Evolutionary conservation across 164 flowering plant species (phyloP), one percentile per base, ranked within the genome.

Genomic region (Vitis vinifera): DNA sequence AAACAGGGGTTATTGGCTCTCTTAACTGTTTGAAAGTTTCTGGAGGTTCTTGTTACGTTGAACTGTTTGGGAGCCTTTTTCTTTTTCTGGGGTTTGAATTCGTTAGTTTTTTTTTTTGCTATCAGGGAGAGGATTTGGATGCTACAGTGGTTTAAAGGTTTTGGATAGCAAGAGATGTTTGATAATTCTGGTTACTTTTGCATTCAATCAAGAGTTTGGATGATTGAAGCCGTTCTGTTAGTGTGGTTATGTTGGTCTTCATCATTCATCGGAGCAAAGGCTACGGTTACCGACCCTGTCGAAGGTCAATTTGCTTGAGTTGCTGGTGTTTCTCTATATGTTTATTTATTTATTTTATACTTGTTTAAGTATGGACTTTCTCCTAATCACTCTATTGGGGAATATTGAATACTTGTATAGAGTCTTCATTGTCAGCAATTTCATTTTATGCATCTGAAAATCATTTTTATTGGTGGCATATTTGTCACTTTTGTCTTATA

Each of bases 221-320:
- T 23, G 2, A 56, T 65, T 55, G 59, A 15, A 59, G 71, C 48
- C 16, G 7, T 74, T 62, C 51, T 78, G 67, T 59, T 27, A 9
- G 23, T 66, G n/a, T 64, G 73, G 14, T 30, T 76, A 0, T 75
- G 66, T 51, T 76, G 68, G 63, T 68, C 72, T 62, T 31, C 75
- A 3, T 59, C 49, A 10, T 68, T 65, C 51, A 48, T 27, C 49
- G 71, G 65, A 73, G 84, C 80, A 2, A 68, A 73, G 56, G 13
- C 50, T 27, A 0, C 1, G 5, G 67, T 79, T 44, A 82, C 82
- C 2, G 62, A 74, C 53, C 85, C 85, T 1, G 55, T 5, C 2
- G 85, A 81, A 79, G 85, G 85, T 79, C 4, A 53, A 27, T 57
- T 48, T 55, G 67, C 59, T 37, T 66, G 5, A 9, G 1, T 66